Evolutionary conservation across 495 filamentous ascomycete genomes (phyloP).

Genomic region (Daldinia childiae): DNA sequence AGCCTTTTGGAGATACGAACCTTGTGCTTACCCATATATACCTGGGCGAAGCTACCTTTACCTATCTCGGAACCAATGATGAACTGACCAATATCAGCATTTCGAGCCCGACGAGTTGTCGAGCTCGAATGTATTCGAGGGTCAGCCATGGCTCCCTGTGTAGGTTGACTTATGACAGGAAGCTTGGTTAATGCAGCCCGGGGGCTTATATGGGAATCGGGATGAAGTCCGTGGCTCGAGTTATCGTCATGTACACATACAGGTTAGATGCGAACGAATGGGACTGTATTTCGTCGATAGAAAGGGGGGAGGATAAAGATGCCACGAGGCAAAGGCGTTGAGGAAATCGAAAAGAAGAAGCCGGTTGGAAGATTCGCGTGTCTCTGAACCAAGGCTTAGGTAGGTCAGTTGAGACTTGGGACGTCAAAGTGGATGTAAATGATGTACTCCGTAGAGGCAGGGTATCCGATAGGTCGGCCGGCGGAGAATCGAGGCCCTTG

Average conservation of each 20-base stretch:
- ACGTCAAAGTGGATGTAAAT: slow-evolving; percentile 49
- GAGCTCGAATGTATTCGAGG: slow-evolving; percentile 45
- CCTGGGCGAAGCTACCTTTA: slow-evolving; percentile 94
- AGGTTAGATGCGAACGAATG: slow-evolving; percentile 29
- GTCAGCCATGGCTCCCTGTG: slow-evolving; percentile 60
- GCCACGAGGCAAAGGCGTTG: slow-evolving; percentile 37
- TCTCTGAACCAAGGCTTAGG: slow-evolving; percentile 33
- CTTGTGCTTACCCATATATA: slow-evolving; percentile 85
- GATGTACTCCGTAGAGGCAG: slow-evolving; percentile 47
- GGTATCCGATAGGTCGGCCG: slow-evolving; percentile 51
- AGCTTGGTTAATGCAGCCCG: slow-evolving; percentile 54
- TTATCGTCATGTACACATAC: slow-evolving; percentile 59
- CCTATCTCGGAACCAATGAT: slow-evolving; percentile 85
- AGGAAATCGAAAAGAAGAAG: slow-evolving; percentile 32
- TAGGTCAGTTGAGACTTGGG: slow-evolving; percentile 30
- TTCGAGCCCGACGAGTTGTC: slow-evolving; percentile 51
- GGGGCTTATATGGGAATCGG: slow-evolving; percentile 56
- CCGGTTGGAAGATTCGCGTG: slow-evolving; percentile 39
- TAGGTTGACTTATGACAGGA: slow-evolving; percentile 55
- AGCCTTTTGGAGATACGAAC: slow-evolving; percentile 61
- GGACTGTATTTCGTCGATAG: slow-evolving; percentile 25
- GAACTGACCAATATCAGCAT: slow-evolving; percentile 77
- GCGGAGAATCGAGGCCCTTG: slow-evolving; percentile 44
- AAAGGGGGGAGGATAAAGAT: slow-evolving; percentile 27
- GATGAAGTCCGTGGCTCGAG: slow-evolving; percentile 51